Evolutionary conservation across 768 basidiomycete species (phyloP).

Genomic region (Boletus pseudo-olivaceus): DNA sequence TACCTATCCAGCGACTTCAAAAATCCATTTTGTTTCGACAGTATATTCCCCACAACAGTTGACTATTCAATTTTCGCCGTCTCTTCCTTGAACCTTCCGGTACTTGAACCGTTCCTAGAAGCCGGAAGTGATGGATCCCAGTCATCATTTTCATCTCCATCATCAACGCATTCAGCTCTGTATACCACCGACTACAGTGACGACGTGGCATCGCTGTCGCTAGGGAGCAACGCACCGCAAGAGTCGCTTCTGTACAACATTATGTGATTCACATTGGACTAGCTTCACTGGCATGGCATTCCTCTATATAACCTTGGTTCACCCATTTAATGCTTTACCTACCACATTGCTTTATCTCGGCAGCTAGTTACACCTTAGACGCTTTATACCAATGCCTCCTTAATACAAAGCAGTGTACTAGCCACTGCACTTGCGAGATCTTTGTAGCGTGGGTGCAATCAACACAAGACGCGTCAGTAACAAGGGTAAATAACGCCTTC

Average conservation of each 20-base stretch:
- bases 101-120: slow-evolving; percentile 16
- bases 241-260: slow-evolving; percentile 12
- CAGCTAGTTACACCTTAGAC: slow-evolving; percentile 2
- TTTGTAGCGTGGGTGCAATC: slow-evolving; percentile 1
- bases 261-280: slow-evolving; percentile 14
- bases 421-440: too few relatives aligned
- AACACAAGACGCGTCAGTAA: slow-evolving; percentile 19
- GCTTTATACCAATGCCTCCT: neutral
- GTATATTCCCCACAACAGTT: neutral
- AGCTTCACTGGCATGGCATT: neutral
- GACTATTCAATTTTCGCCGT: slow-evolving; percentile 7
- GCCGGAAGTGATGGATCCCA: slow-evolving; percentile 11
- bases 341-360: neutral
- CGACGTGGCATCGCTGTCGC: slow-evolving; percentile 6
- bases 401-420: neutral
- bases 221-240: slow-evolving; percentile 7
- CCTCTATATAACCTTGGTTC: neutral
- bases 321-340: slow-evolving; percentile 11
- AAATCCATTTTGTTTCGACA: slow-evolving; percentile 4
- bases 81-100: slow-evolving; percentile 9
- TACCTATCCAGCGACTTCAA: slow-evolving; percentile 1
- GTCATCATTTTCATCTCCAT: slow-evolving; percentile 23
- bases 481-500: slow-evolving; percentile 25
- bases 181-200: slow-evolving; percentile 8
- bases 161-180: slow-evolving; percentile 22